phyloP scores from a whole-genome alignment of 1,284 basidiomycete species.

The Sphagnurus paluster region DNA sequence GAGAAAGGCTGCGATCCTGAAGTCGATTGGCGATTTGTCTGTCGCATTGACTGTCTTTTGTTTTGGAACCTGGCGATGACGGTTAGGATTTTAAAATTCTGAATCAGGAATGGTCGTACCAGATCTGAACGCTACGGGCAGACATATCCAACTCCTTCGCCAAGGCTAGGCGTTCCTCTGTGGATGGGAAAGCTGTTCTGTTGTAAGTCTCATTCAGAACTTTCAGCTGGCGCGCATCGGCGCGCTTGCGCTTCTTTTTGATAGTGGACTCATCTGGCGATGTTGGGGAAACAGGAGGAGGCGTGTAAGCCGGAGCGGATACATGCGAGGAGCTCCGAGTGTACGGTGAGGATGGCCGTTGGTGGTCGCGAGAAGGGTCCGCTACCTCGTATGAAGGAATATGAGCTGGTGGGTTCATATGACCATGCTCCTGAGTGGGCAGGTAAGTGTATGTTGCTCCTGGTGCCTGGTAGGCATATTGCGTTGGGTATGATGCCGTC shows the following conservation, averaged over 20 bases:
- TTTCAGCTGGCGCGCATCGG: slow-evolving; percentile 75
- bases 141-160: slow-evolving; percentile 80
- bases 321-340: slow-evolving; percentile 32
- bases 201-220: slow-evolving; percentile 77
- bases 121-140: slow-evolving; percentile 81
- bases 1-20: slow-evolving; percentile 50
- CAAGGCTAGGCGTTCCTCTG: slow-evolving; percentile 75
- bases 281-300: slow-evolving; percentile 34
- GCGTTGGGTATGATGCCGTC: slow-evolving; percentile 51
- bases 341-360: slow-evolving; percentile 45
- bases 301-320: slow-evolving; percentile 26
- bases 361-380: slow-evolving; percentile 30
- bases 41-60: slow-evolving; percentile 77
- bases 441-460: slow-evolving; percentile 40
- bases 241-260: slow-evolving; percentile 85
- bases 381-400: slow-evolving; percentile 30
- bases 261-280: slow-evolving; percentile 59
- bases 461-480: slow-evolving; percentile 40
- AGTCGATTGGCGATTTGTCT: slow-evolving; percentile 64
- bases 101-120: slow-evolving; percentile 44
- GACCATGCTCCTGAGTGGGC: slow-evolving; percentile 25
- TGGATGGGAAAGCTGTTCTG: slow-evolving; percentile 81
- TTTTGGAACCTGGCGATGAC: slow-evolving; percentile 72
- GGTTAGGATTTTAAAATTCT: slow-evolving; percentile 6
- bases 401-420: slow-evolving; percentile 30